phyloP scores from a whole-genome alignment of 306 rosid genomes.

The Sindora glabra region DNA sequence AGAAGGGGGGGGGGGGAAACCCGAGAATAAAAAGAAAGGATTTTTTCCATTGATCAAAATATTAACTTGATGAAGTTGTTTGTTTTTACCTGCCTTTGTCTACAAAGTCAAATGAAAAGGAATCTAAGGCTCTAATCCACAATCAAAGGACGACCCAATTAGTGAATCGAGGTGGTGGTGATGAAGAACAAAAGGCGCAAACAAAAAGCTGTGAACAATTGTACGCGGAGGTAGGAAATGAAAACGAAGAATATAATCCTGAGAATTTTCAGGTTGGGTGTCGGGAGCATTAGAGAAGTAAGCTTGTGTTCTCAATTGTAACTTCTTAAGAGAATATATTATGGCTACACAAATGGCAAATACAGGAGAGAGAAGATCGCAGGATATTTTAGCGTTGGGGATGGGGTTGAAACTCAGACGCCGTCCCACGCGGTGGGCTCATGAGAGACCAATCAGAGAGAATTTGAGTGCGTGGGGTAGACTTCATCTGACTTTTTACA shows the following conservation, averaged over 20 bases:
- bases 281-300: no score
- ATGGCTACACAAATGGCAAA: no score
- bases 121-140: conserved; percentile 33
- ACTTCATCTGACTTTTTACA: not conserved
- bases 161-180: conserved; percentile 37
- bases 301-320: no score
- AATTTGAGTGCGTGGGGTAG: conserved; percentile 50
- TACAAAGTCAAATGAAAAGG: conserved; percentile 41
- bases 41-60: not conserved
- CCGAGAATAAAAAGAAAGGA: not conserved
- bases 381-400: not conserved
- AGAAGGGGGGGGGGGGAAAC: no score
- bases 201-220: conserved; percentile 9
- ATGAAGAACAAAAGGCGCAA: conserved; percentile 10
- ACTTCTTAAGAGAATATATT: no score
- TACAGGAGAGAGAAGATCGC: not conserved
- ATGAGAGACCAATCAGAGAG: conserved; percentile 38
- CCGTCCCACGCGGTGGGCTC: conserved; percentile 33
- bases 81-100: conserved; percentile 13
- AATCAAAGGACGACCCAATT: conserved; percentile 34
- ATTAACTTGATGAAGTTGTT: no score
- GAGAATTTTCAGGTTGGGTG: not conserved
- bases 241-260: not conserved
- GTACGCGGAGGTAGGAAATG: not conserved
- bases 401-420: conserved; percentile 11